phyloP scores from a whole-genome alignment of 169 alveolate genomes.

The Eimeria falciformis region DNA sequence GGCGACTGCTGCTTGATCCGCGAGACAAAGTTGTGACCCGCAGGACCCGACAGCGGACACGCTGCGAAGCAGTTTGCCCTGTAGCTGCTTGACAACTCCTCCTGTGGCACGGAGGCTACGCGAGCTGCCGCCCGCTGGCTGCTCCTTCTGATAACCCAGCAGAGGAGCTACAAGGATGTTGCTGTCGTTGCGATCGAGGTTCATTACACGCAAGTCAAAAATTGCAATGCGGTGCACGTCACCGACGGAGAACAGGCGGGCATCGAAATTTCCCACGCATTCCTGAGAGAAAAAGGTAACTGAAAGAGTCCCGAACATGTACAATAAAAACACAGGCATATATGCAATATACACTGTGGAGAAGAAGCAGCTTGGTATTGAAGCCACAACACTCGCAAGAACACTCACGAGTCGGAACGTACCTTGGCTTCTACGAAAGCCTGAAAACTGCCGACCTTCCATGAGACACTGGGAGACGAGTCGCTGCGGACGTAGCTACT shows the following conservation, averaged over 20 bases:
- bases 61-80: conserved; percentile 61
- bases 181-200: conserved; percentile 98
- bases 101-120: conserved; percentile 66
- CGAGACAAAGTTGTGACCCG: conserved; percentile 54
- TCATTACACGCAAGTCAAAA: conserved; percentile 97
- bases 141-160: conserved; percentile 79
- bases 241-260: conserved; percentile 93
- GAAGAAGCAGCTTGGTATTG: background rate
- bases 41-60: conserved; percentile 65
- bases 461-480: conserved; percentile 77
- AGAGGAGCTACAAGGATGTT: conserved; percentile 94
- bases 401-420: conserved; percentile 8
- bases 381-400: background rate
- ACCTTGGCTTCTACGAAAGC: conserved; percentile 82
- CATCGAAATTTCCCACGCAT: conserved; percentile 95
- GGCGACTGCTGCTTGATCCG: conserved; percentile 60
- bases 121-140: conserved; percentile 61
- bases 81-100: conserved; percentile 65
- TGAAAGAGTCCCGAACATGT: background rate
- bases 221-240: conserved; percentile 97
- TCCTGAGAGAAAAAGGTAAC: conserved; percentile 85
- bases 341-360: background rate
- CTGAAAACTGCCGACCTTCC: conserved; percentile 94
- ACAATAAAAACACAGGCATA: background rate
- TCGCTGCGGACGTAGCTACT: conserved; percentile 56